Evolutionary conservation across 495 filamentous ascomycete genomes (phyloP).

Genomic region (Trichoderma asperelloides): DNA sequence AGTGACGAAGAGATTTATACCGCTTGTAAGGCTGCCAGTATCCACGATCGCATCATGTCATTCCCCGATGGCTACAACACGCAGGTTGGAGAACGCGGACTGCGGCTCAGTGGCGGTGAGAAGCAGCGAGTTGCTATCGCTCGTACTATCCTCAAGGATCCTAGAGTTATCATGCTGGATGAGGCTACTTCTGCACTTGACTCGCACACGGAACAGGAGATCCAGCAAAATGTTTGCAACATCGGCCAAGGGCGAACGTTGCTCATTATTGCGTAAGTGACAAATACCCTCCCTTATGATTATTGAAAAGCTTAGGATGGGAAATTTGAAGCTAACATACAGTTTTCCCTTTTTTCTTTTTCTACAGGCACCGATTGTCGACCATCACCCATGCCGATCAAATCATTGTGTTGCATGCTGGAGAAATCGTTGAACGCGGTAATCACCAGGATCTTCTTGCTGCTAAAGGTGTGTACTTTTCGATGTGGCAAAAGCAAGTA

Average conservation of each 20-base stretch:
- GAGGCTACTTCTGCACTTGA: slow-evolving; percentile 95
- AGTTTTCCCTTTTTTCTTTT: slow-evolving; percentile 9
- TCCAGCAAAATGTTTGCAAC: slow-evolving; percentile 73
- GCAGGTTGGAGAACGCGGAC: slow-evolving; percentile 88
- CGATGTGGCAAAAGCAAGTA: slow-evolving; percentile 96
- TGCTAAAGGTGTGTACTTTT: slow-evolving; percentile 68
- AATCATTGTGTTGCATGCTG: slow-evolving; percentile 84
- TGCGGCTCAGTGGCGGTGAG: slow-evolving; percentile 88
- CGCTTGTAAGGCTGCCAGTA: slow-evolving; percentile 86
- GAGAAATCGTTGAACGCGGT: slow-evolving; percentile 73
- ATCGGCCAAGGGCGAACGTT: slow-evolving; percentile 80
- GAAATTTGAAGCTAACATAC: background rate
- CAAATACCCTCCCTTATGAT: background rate
- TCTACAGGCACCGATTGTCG: slow-evolving; percentile 66
- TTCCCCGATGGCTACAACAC: slow-evolving; percentile 92
- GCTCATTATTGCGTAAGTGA: slow-evolving; percentile 49
- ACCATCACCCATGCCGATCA: slow-evolving; percentile 93
- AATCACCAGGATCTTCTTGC: slow-evolving; percentile 79
- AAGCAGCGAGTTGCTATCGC: slow-evolving; percentile 97
- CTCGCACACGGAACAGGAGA: slow-evolving; percentile 92
- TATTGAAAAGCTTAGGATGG: background rate
- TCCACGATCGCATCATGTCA: slow-evolving; percentile 88
- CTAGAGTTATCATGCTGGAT: slow-evolving; percentile 90
- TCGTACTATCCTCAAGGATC: slow-evolving; percentile 90
- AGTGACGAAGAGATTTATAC: slow-evolving; percentile 80